Evolutionary conservation across 306 rosid species (phyloP).

Genomic region (Glycine tomentella): DNA sequence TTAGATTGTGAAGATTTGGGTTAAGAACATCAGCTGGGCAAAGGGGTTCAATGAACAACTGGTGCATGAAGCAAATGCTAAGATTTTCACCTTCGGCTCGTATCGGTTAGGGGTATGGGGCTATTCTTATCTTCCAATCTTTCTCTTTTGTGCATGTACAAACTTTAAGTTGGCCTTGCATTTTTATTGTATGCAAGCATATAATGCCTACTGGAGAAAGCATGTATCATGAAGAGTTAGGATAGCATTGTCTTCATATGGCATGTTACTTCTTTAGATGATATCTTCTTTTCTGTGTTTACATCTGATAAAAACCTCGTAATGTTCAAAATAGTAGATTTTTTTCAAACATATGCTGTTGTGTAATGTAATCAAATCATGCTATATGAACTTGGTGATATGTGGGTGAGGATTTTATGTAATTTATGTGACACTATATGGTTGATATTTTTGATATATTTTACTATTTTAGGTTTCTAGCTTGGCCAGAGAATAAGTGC

Average conservation of each 20-base stretch:
- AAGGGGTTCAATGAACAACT: slow-evolving; percentile 89
- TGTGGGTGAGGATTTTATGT: neutral
- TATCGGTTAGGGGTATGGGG: slow-evolving; percentile 89
- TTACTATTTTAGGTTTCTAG: neutral
- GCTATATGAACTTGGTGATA: slow-evolving; percentile 8
- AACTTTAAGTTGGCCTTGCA: slow-evolving; percentile 4
- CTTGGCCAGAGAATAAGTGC: neutral
- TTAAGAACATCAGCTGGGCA: slow-evolving; percentile 76
- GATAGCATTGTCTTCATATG: neutral
- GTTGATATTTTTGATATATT: neutral
- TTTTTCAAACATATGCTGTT: neutral
- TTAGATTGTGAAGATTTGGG: slow-evolving; percentile 97
- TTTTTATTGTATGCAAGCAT: slow-evolving; percentile 25
- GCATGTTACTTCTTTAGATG: slow-evolving; percentile 4
- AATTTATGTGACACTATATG: no score
- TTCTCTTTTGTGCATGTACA: neutral
- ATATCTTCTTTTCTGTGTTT: slow-evolving; percentile 3
- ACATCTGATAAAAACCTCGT: slow-evolving; percentile 5
- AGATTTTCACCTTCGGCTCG: slow-evolving; percentile 96
- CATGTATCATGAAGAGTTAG: neutral
- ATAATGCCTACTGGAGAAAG: slow-evolving; percentile 18
- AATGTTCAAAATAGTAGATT: slow-evolving; percentile 3
- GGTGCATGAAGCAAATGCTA: slow-evolving; percentile 96
- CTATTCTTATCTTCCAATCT: slow-evolving; percentile 38
- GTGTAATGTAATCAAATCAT: neutral